Percentiles rank a stretch among this genome's conserved stretches.
Evolutionary conservation across 306 rosid genomes (phyloP).

Genomic region (Nissolia schottii): DNA sequence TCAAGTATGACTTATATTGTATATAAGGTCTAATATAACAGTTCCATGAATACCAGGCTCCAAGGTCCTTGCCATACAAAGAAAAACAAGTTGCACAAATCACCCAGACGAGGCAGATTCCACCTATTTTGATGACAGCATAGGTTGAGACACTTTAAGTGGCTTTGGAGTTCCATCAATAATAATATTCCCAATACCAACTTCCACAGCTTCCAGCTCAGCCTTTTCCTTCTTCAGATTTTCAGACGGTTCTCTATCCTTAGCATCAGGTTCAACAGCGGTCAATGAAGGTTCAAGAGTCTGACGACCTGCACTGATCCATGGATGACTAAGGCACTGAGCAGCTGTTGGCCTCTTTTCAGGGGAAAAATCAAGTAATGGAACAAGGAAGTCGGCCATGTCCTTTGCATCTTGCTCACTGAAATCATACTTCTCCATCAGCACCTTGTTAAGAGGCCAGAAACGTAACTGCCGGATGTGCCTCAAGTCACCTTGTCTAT

Average conservation of each 20-base stretch:
- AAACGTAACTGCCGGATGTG: conserved; percentile 87
- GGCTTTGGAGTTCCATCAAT: conserved; percentile 53
- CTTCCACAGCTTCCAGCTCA: conserved; percentile 61
- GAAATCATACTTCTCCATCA: conserved; percentile 80
- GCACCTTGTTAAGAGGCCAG: conserved; percentile 91
- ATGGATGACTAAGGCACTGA: conserved; percentile 84
- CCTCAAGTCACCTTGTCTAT: conserved; percentile 85
- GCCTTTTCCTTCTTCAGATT: conserved; percentile 45
- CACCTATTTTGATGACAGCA: conserved; percentile 11
- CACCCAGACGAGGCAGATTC: conserved; percentile 1
- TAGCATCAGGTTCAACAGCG: conserved; percentile 25
- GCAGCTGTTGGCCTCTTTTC: conserved; percentile 91
- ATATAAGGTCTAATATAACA: neutral
- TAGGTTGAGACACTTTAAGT: conserved; percentile 34
- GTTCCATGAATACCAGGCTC: neutral
- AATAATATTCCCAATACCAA: conserved; percentile 55
- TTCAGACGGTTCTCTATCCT: conserved; percentile 29
- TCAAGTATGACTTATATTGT: conserved; percentile 4
- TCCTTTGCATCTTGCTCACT: conserved; percentile 78
- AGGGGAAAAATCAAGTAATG: conserved; percentile 88
- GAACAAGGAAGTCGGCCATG: conserved; percentile 67
- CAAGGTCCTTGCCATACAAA: conserved; percentile 19
- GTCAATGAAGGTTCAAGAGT: conserved; percentile 52
- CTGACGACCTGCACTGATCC: conserved; percentile 70
- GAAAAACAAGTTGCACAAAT: conserved; percentile 12